A percentile compares a stretch with the other conserved stretches of the same genome.
Conservation (phyloP, 1,284 basidiomycete genomes). For the Papiliotrema laurentii region DNA sequence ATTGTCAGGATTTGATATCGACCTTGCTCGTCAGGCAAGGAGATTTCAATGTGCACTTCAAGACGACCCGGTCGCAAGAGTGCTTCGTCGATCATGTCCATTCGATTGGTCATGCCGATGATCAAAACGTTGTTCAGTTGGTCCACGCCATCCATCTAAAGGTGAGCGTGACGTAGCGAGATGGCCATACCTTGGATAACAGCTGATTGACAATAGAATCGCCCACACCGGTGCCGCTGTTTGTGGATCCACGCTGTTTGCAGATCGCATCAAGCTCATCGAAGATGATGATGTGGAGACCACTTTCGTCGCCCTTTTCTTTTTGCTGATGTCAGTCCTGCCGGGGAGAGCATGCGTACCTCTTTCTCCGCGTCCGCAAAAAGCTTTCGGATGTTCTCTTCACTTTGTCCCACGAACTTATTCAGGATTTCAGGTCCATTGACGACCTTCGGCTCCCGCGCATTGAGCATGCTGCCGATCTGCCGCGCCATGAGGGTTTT, state of each 20-base stretch:
- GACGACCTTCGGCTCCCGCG: slow-evolving; percentile 95
- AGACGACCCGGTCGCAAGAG: slow-evolving; percentile 95
- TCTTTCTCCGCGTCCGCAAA: slow-evolving; percentile 98
- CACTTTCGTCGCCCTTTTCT: slow-evolving; percentile 96
- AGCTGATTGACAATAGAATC: slow-evolving; percentile 99
- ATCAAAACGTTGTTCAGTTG: slow-evolving; percentile 99
- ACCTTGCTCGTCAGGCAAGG: slow-evolving; percentile 89
- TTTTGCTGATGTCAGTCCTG: slow-evolving; percentile 65
- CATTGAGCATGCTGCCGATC: slow-evolving; percentile 99
- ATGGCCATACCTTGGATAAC: slow-evolving; percentile 72
- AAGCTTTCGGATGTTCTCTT: slow-evolving; percentile 97
- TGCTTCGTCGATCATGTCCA: slow-evolving; percentile 99
- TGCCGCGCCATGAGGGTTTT: slow-evolving; percentile 98
- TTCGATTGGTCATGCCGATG: slow-evolving; percentile 98
- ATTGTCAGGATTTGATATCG: slow-evolving; percentile 92
- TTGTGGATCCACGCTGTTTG: slow-evolving; percentile 88
- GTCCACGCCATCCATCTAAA: slow-evolving; percentile 98
- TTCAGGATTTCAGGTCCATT: slow-evolving; percentile 93
- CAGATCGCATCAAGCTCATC: slow-evolving; percentile 99
- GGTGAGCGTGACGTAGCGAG: not conserved
- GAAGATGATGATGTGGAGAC: slow-evolving; percentile 98
- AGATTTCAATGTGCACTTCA: slow-evolving; percentile 99
- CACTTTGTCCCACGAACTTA: slow-evolving; percentile 96
- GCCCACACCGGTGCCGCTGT: slow-evolving; percentile 91
- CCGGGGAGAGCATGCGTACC: slow-evolving; percentile 49